phyloP scores from a whole-genome alignment of 2,329 filamentous ascomycete genomes.

The Claviceps purpurea region DNA sequence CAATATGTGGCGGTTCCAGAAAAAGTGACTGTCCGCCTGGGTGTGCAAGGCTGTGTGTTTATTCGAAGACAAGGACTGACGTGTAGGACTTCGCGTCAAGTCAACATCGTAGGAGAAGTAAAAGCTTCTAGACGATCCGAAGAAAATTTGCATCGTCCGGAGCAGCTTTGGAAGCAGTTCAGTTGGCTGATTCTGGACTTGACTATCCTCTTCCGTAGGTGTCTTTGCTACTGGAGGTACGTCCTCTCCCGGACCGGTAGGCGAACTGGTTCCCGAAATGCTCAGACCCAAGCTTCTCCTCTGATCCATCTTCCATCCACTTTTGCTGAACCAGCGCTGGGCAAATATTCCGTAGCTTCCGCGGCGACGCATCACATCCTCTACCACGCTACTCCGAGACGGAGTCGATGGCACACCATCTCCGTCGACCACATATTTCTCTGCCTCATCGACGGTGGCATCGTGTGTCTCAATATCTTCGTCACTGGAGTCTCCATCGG shows the following conservation, averaged over 20 bases:
- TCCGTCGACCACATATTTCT: slow-evolving; percentile 23
- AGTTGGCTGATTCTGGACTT: slow-evolving; percentile 16
- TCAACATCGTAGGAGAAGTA: slow-evolving; percentile 95
- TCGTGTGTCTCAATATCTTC: slow-evolving; percentile 27
- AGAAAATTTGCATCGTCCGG: slow-evolving; percentile 70
- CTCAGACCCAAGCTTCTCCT: slow-evolving; percentile 58
- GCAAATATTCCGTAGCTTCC: slow-evolving; percentile 84
- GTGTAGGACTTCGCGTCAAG: slow-evolving; percentile 55
- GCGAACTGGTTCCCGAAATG: slow-evolving; percentile 15
- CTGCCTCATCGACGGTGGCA: slow-evolving; percentile 29
- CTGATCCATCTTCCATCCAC: slow-evolving; percentile 64
- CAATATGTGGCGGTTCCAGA: slow-evolving; percentile 78
- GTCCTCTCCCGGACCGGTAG: slow-evolving; percentile 9
- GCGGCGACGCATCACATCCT: slow-evolving; percentile 74
- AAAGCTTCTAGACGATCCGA: slow-evolving; percentile 71
- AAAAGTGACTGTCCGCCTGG: slow-evolving; percentile 65
- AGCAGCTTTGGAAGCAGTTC: slow-evolving; percentile 70
- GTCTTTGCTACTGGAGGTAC: slow-evolving; percentile 11
- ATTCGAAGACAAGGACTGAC: slow-evolving; percentile 11
- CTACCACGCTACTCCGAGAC: slow-evolving; percentile 53
- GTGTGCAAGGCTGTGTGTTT: slow-evolving; percentile 46
- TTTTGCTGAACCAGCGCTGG: slow-evolving; percentile 78
- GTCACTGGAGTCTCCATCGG: slow-evolving; percentile 33
- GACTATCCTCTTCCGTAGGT: slow-evolving; percentile 28
- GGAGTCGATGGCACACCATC: slow-evolving; percentile 20